Evolutionary conservation across 805 yeast species (phyloP), one percentile per base, ranked within the genome.

Genomic region (Brettanomyces anomalus): DNA sequence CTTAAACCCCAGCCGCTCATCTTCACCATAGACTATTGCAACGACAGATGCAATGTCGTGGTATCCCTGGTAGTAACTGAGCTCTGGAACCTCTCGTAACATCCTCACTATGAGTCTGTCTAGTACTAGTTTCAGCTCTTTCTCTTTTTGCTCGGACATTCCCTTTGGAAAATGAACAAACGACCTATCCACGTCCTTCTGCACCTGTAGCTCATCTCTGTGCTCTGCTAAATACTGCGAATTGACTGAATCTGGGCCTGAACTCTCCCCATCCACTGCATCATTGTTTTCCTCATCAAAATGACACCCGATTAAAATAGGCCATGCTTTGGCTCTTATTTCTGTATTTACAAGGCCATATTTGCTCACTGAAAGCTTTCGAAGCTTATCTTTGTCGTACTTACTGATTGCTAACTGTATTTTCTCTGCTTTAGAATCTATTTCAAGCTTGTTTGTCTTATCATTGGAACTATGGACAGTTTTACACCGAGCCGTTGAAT

Each of bases 31-130:
- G 1, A 81, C 74, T 15, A 81, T 56, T 4, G 84, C 62, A 5
- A 85, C 66, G 4, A 84, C 71, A 32, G 85, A 71, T 1, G 86
- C 88, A 17, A 93, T 67, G 53, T 93, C 97, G 60, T 90, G 97
- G 59, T 74, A 86, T 0, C 98, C 98, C 62, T 90, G 98, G 59
- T 88, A 90, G 60, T 90, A 90, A 45, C 76, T 68, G 35, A 89
- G 64, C 3, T 60, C 53, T 0, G 89, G 89, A 49, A 80, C 65
- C 14, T 67, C 70, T 33, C 86, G 62, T 13, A 93, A 65, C 2
- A 87, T 66, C 16, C 66, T 65, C 13, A 73, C 60, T 3, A 86
- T 71, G 13, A 81, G 48, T 4, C 57, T 57, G 19, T 54, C 56
- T 40, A 81, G 62, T 38, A 69, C 55, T 20, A 55, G 55, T 45